Evolutionary conservation across 805 yeast species (phyloP), one percentile per base, ranked within the genome.

Genomic region (Suhomyces prunicola): DNA sequence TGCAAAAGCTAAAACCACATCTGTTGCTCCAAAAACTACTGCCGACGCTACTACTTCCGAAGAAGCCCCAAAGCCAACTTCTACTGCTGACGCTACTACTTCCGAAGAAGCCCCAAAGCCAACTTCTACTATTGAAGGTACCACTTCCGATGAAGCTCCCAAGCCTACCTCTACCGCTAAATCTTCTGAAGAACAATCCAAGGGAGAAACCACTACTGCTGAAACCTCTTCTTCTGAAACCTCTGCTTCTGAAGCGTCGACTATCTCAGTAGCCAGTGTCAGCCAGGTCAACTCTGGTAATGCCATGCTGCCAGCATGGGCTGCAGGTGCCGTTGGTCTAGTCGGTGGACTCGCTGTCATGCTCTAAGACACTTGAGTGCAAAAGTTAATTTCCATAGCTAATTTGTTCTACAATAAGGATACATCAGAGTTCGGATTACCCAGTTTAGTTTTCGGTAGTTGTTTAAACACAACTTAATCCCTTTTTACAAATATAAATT

Each of bases 1-100:
- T 49, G 63, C 60, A 6, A 54, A 60, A 31, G 63, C 53, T 7
- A 56, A 57, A 3, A 57, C 58, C 22, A 60, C 65, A 3, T 54
- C 61, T 24, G 48, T 57, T 17, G 17, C 53, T 17, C 52, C 24
- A n/a, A 29, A 51, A 10, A 31, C 55, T 7, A 19, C 50, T 10
- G 51, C 52, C 15, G 41, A 15, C 22, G 47, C 48, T n/a, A 26
- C 40, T 31, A 31, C 51, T 17, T 45, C 54, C 35, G 35, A 51
- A 6, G 35, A 51, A 22, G 53, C 54, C 22, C 41, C 44, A 41
- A 19, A 41, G 13, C 19, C 45, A 19, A 29, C 50, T 17, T n/a
- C 42, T n/a, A 36, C 59, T 36, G 46, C 50, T 41, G 52, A 53
- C 4, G 41, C 19, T 9, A 17, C 46, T 9, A 23, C 44, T 13